Conservation (phyloP, 352 stramenopile genomes). For the Saprolegnia diclina region DNA sequence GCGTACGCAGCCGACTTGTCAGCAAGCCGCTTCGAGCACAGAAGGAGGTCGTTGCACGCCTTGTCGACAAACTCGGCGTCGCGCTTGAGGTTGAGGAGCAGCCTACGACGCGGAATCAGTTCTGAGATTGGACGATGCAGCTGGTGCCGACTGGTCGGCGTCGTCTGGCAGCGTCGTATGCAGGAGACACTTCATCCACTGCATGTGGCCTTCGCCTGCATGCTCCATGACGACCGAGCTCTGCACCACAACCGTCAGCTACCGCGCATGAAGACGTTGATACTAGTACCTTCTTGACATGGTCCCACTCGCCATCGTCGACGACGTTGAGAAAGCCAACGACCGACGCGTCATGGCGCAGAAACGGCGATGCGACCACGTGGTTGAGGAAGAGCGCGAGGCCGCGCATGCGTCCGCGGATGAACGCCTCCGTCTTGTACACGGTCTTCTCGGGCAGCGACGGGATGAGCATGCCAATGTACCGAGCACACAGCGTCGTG, state of each 20-base stretch:
- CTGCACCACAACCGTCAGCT: constrained; percentile 7
- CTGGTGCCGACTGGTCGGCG: constrained; percentile 36
- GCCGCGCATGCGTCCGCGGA: constrained; percentile 54
- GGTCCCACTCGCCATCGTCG: constrained; percentile 55
- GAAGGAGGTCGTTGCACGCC: constrained; percentile 40
- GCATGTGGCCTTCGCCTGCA: constrained; percentile 49
- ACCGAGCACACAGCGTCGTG: constrained; percentile 47
- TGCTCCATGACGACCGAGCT: constrained; percentile 50
- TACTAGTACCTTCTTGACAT: constrained; percentile 37
- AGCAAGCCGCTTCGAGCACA: constrained; percentile 52
- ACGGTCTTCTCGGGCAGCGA: constrained; percentile 61
- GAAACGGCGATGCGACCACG: constrained; percentile 51
- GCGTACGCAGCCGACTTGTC: constrained; percentile 49
- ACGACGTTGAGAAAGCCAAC: constrained; percentile 40
- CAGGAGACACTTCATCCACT: constrained; percentile 59
- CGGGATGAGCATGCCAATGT: constrained; percentile 58
- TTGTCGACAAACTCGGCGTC: constrained; percentile 56
- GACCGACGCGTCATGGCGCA: constrained; percentile 50
- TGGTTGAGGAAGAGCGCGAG: constrained; percentile 53
- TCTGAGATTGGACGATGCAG: not conserved
- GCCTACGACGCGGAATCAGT: constrained; percentile 33
- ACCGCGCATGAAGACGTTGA: not conserved
- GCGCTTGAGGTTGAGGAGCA: constrained; percentile 46
- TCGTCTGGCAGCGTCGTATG: constrained; percentile 32
- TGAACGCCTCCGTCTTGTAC: constrained; percentile 48